Evolutionary conservation across 495 filamentous ascomycete species (phyloP).

Genomic region (Aspergillus taichungensis): DNA sequence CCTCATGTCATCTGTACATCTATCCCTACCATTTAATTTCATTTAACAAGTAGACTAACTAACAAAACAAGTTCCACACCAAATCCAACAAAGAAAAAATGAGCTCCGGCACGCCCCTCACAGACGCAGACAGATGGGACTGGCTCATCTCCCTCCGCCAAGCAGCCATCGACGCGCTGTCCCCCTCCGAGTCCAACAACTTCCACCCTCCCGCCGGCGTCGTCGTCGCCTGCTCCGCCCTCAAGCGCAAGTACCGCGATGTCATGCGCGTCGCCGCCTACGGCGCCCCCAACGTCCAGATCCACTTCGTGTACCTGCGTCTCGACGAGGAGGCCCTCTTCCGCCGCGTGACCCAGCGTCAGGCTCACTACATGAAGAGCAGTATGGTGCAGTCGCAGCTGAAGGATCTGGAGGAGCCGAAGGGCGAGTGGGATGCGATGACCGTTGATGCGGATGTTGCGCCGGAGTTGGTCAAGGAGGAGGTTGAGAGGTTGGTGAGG

Average conservation of each 20-base stretch:
- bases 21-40: not conserved
- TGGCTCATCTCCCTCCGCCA: constrained; percentile 89
- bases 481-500: constrained; percentile 49
- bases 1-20: not conserved
- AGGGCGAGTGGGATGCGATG: constrained; percentile 76
- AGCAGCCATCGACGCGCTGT: constrained; percentile 58
- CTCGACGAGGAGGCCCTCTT: constrained; percentile 67
- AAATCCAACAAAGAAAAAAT: constrained; percentile 87
- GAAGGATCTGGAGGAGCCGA: constrained; percentile 71
- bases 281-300: constrained; percentile 60
- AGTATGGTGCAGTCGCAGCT: constrained; percentile 96
- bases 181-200: constrained; percentile 37
- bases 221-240: constrained; percentile 88
- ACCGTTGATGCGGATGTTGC: constrained; percentile 67
- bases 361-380: constrained; percentile 94
- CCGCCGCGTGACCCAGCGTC: constrained; percentile 58
- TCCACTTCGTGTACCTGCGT: constrained; percentile 90
- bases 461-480: constrained; percentile 55
- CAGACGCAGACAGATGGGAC: constrained; percentile 95
- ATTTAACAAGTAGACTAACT: constrained; percentile 5
- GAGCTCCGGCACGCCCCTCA: constrained; percentile 75
- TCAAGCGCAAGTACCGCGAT: constrained; percentile 96
- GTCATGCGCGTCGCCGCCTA: constrained; percentile 87
- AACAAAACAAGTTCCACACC: constrained; percentile 66
- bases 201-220: constrained; percentile 58